Conservation (phyloP, 2,329 filamentous ascomycete genomes). For the Trichoderma oligosporum region DNA sequence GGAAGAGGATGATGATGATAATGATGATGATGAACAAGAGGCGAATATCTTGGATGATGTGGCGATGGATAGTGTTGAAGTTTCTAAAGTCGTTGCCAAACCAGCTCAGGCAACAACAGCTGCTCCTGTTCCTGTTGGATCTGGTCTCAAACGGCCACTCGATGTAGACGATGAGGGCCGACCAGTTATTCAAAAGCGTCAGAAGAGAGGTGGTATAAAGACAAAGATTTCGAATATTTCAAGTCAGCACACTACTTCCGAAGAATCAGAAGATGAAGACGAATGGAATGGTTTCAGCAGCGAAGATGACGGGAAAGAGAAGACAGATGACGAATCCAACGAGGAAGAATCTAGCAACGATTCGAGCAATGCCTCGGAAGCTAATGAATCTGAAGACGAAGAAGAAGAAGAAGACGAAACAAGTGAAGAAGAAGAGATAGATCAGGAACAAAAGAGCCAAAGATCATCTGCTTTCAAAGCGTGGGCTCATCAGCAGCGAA, state of each 20-base stretch:
- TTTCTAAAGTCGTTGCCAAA: background rate
- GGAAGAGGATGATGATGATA: conserved; percentile 26
- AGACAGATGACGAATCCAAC: conserved; percentile 32
- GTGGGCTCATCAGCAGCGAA: conserved; percentile 85
- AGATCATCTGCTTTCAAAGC: conserved; percentile 74
- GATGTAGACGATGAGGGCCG: conserved; percentile 74
- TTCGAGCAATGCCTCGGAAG: conserved; percentile 27
- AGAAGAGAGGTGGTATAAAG: conserved; percentile 62
- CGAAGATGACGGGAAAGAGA: conserved; percentile 37
- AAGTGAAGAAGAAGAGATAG: conserved; percentile 31
- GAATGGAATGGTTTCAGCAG: conserved; percentile 62
- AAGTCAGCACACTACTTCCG: conserved; percentile 39
- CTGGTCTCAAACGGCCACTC: conserved; percentile 81
- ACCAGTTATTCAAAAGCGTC: conserved; percentile 78
- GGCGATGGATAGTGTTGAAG: conserved; percentile 22
- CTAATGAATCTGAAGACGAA: conserved; percentile 31
- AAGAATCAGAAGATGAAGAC: conserved; percentile 30
- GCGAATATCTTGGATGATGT: conserved; percentile 5
- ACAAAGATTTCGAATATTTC: conserved; percentile 47
- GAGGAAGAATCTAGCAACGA: conserved; percentile 32
- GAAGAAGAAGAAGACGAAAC: conserved; percentile 35
- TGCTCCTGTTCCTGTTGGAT: conserved; percentile 49
- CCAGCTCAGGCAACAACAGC: conserved; percentile 12
- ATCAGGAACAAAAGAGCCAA: conserved; percentile 29
- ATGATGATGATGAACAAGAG: too few relatives aligned